A percentile compares a stretch with the other conserved stretches of the same genome.
Conservation (phyloP, 2,329 filamentous ascomycete species). For the Alternaria triticina region DNA sequence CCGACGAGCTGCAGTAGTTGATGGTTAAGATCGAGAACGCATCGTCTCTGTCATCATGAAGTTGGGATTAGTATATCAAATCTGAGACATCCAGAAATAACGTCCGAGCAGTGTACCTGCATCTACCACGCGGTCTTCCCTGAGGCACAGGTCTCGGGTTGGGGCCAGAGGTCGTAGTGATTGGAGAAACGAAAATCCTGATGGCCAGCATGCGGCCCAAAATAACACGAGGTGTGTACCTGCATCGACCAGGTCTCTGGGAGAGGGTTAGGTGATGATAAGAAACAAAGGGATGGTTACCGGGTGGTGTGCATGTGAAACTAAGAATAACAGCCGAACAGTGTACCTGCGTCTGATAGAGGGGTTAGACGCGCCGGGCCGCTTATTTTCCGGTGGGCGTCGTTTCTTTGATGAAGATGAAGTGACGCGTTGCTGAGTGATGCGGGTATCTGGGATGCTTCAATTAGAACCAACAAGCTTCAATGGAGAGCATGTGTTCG, state of each 20-base stretch:
- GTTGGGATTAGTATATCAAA: not conserved
- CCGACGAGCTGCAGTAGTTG: not conserved
- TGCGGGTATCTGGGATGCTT: slow-evolving; percentile 8
- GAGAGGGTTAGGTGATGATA: not conserved
- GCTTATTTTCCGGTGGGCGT: slow-evolving; percentile 4
- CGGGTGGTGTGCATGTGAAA: not conserved
- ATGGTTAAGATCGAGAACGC: not conserved
- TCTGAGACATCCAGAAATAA: slow-evolving; percentile 5
- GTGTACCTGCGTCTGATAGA: slow-evolving; percentile 27
- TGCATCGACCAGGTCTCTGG: slow-evolving; percentile 7
- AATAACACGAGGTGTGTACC: slow-evolving; percentile 9
- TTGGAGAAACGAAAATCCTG: not conserved
- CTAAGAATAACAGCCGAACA: slow-evolving; percentile 23
- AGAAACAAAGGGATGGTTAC: not conserved
- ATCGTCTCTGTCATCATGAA: not conserved
- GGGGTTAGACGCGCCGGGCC: slow-evolving; percentile 17
- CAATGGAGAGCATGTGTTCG: slow-evolving; percentile 6
- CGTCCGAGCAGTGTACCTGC: not conserved
- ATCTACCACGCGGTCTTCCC: slow-evolving; percentile 2
- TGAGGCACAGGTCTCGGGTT: slow-evolving; percentile 3
- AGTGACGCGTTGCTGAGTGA: not conserved
- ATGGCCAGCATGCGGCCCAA: not conserved
- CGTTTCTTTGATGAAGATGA: not conserved
- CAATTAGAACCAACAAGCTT: slow-evolving; percentile 34
- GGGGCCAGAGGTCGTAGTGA: not conserved